These are phyloP conservation scores for Stemphylium lycopersici DNA, from an alignment of 2,329 filamentous ascomycete genomes.

Conservation along the genomic window DNA sequence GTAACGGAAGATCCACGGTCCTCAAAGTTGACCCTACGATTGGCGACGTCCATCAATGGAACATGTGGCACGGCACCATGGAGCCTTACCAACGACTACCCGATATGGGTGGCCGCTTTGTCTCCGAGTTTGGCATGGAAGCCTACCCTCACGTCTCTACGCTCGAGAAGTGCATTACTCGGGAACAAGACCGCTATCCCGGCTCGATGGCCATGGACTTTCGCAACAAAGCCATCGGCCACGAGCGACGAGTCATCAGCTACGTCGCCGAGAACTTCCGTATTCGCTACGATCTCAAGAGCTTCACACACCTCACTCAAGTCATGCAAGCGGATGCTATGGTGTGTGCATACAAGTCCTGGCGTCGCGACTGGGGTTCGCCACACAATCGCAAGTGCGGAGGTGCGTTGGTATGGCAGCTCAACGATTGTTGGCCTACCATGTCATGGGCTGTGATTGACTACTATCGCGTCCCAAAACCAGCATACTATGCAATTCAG, in stretches of 20 bases:
- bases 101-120: constrained; percentile 84
- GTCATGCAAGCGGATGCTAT: constrained; percentile 66
- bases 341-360: constrained; percentile 65
- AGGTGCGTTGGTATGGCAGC: constrained; percentile 81
- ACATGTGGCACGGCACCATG: constrained; percentile 93
- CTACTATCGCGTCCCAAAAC: constrained; percentile 77
- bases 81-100: constrained; percentile 85
- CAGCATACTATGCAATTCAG: constrained; percentile 76
- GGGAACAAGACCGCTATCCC: constrained; percentile 66
- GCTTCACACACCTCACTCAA: constrained; percentile 63
- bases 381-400: constrained; percentile 66
- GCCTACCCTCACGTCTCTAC: constrained; percentile 85
- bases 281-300: constrained; percentile 56
- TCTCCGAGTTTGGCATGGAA: constrained; percentile 95
- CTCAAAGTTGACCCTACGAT: constrained; percentile 66
- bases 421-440: constrained; percentile 86
- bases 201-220: constrained; percentile 89
- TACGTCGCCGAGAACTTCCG: constrained; percentile 91
- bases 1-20: constrained; percentile 69
- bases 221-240: constrained; percentile 92
- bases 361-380: constrained; percentile 79
- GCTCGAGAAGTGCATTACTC: constrained; percentile 76
- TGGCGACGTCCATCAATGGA: constrained; percentile 95
- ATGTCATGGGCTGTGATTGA: constrained; percentile 80
- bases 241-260: constrained; percentile 82